Base-by-base conservation (phyloP, 1,284 basidiomycete genomes). In the Singerocomus inundabilis region DNA sequence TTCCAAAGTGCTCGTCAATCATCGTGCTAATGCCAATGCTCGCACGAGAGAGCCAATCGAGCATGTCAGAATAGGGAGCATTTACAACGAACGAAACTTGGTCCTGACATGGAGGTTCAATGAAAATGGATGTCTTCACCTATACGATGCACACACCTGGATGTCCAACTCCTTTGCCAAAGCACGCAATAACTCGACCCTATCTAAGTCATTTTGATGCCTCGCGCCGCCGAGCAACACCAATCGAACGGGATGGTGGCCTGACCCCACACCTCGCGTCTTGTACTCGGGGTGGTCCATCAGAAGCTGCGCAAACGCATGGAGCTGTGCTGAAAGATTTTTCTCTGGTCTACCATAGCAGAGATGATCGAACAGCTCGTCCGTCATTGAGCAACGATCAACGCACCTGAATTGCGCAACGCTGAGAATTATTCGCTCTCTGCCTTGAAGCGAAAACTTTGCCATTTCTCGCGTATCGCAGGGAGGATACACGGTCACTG, bases 1-100 rank as follows among this genome's bases (percentile, higher is more conserved):
- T 99, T 2, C 97, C 97, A 60, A 99, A 99, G 67, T 99, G 96
- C 69, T 99, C 97, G 64, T 99, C 95, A 1, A 95, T 82, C 96
- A 99, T 99, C 5, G 96, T 98, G 63, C 91, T 96, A 24, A 98
- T 67, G 0, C 97, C 96, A 5, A 98, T 78, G 51, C 85, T 90
- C 0, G 93, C 85, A 13, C 71, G 70, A 1, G 83, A 79, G 1
- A 99, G 76, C 72, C 84, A 83, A 2, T 69, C 55, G 1, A 95
- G 76, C 54, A 98, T 79, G 9, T 78, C 77, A 0, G 80, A 57
- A 58, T 89, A 98, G 1, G 88, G 72, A 0, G 91, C 92, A 59
- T 98, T 98, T 40, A 97, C 79, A 6, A 90, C 70, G 57, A 98
- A 92, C 38, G 85, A 76, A 16, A 93, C 84, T 49, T 84, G 75